Percentiles rank a stretch among this genome's conserved stretches.
Evolutionary conservation across 305 asterid species (phyloP).

Genomic region (Fraxinus ornus): DNA sequence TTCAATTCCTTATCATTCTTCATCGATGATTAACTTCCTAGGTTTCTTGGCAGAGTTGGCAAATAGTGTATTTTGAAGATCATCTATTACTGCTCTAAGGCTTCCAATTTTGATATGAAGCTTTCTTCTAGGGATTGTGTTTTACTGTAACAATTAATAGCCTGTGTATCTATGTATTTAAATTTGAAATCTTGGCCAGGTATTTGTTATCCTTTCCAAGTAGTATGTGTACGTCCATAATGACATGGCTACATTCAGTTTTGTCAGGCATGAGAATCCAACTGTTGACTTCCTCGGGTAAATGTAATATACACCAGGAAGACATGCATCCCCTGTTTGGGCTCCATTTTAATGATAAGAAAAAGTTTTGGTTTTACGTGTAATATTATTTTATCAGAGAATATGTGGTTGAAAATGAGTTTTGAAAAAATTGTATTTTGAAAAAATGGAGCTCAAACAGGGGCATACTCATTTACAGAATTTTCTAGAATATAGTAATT

Average conservation of each 20-base stretch:
- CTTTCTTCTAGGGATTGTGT: neutral
- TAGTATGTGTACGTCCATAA: neutral
- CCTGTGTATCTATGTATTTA: neutral
- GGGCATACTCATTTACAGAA: neutral
- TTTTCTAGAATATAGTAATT: slow-evolving; percentile 13
- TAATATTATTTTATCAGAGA: too few relatives aligned
- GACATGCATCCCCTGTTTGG: slow-evolving; percentile 1
- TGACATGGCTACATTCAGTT: neutral
- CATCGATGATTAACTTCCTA: neutral
- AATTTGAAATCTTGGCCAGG: neutral
- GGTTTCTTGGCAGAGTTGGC: neutral
- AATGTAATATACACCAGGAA: slow-evolving; percentile 18
- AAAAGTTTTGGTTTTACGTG: too few relatives aligned
- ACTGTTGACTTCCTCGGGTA: slow-evolving; percentile 9
- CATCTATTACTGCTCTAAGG: neutral
- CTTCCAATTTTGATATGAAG: neutral
- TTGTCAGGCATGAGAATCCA: slow-evolving; percentile 12
- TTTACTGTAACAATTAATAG: neutral
- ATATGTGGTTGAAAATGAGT: too few relatives aligned
- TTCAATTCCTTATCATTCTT: neutral
- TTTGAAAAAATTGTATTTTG: too few relatives aligned
- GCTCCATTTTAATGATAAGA: neutral
- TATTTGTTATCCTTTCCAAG: neutral
- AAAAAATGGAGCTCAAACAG: neutral
- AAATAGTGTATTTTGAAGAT: neutral